Base-by-base conservation (phyloP, 2,329 filamentous ascomycete species). In the Cercospora sesami region DNA sequence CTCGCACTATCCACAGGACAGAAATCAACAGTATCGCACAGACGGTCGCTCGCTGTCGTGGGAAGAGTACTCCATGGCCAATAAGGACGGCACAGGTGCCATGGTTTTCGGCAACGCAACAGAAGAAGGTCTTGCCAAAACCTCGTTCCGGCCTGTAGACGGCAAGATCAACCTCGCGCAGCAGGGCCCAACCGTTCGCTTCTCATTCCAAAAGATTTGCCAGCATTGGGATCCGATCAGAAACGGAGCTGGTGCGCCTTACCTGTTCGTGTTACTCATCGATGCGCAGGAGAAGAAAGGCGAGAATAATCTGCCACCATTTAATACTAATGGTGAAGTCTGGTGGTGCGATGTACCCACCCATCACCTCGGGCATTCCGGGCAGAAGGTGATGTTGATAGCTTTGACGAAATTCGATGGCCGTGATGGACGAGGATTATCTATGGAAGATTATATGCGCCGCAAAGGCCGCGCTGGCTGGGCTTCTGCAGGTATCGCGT, bases 171-270 rank as follows among this genome's bases (percentile, higher is more conserved):
- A 84, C 1, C 85, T 92, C 3, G 76, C 86, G 71, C 86, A 87
- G 73, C 79, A 82, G 71, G 74, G 73, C 2, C 74, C 76, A 73
- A 75, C 76, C 3, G 74, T 76, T 45, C 87, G 92, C 16, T 97
- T 98, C 80, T 90, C 92, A 75, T 94, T 96, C 76, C 87, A 86
- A 63, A 90, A 91, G 67, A 76, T 90, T 10, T 98, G 94, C 77
- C 86, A 88, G 75, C 94, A 98, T 78, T 97, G 92, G 92, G 88
- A 89, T 53, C 83, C 89, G n/a, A 86, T 89, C 71, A 86, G 85
- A 69, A 85, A 91, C 70, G 91, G 90, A 0, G 80, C 83, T 64
- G 90, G 89, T 0, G 86, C 85, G 68, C 85, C 88, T 55, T 91
- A 89, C 66, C 81, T 93, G 55, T 88, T 94, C 75, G 80, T 95